These are phyloP conservation scores for Pythium coloratum DNA, from an alignment of 352 stramenopile species.

Conservation along the genomic window DNA sequence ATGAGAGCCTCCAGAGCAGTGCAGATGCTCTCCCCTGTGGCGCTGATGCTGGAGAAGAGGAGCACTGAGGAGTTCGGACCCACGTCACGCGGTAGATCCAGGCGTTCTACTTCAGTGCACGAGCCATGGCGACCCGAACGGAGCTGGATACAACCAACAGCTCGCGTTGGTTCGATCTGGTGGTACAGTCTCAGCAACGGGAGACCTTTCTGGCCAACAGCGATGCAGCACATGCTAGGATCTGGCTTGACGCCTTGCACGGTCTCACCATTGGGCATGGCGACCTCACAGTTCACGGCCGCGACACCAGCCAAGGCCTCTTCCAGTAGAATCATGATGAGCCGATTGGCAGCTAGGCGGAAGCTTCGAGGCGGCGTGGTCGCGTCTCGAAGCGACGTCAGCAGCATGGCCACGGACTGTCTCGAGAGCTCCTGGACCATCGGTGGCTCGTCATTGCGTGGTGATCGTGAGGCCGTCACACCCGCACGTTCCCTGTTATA, in stretches of 20 bases:
- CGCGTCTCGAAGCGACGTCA: slow-evolving; percentile 49
- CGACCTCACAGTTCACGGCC: slow-evolving; percentile 36
- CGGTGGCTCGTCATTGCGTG: slow-evolving; percentile 1
- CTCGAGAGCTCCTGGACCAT: slow-evolving; percentile 8
- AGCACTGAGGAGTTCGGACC: slow-evolving; percentile 8
- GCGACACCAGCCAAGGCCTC: slow-evolving; percentile 41
- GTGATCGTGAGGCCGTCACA: background rate
- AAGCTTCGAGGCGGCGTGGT: slow-evolving; percentile 27
- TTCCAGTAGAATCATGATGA: slow-evolving; percentile 67
- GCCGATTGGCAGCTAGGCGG: slow-evolving; percentile 36
- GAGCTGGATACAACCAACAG: slow-evolving; percentile 26
- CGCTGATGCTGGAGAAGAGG: slow-evolving; percentile 5
- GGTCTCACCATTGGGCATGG: slow-evolving; percentile 32
- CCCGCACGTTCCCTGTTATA: slow-evolving; percentile 1
- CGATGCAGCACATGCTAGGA: slow-evolving; percentile 38
- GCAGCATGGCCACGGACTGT: slow-evolving; percentile 42
- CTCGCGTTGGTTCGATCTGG: slow-evolving; percentile 46
- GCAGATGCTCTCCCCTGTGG: slow-evolving; percentile 8
- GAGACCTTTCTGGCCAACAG: slow-evolving; percentile 39
- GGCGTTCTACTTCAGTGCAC: background rate
- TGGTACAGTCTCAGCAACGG: slow-evolving; percentile 52
- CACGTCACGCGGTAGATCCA: slow-evolving; percentile 27
- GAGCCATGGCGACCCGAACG: background rate
- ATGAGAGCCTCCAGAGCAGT: slow-evolving; percentile 27
- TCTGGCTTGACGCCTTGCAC: slow-evolving; percentile 32